These are phyloP conservation scores for Phytopythium boreale DNA, from an alignment of 352 stramenopile genomes.

Conservation along the genomic window DNA sequence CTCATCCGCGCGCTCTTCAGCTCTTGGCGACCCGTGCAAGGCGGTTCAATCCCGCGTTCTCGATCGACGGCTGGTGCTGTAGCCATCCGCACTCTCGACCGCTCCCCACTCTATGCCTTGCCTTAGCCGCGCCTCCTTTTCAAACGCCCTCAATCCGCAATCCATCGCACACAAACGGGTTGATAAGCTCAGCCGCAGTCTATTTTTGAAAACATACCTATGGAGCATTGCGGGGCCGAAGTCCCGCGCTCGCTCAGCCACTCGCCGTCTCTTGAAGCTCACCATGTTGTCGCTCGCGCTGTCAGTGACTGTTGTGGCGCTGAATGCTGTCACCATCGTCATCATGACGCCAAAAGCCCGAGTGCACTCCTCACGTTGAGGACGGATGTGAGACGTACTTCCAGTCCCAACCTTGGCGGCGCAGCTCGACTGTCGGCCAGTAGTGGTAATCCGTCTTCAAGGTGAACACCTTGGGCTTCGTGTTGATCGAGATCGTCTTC, in stretches of 20 bases:
- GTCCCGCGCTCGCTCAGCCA: constrained; percentile 9
- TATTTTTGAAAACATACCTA: constrained; percentile 6
- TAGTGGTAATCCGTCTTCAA: constrained; percentile 91
- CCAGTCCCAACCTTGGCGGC: constrained; percentile 61
- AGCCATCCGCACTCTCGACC: neutral
- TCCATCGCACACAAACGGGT: neutral
- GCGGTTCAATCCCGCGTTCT: neutral
- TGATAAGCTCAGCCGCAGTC: constrained; percentile 1
- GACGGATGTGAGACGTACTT: constrained; percentile 54
- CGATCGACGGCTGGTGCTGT: neutral
- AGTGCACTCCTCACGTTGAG: neutral
- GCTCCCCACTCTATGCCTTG: neutral
- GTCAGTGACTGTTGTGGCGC: too few relatives aligned
- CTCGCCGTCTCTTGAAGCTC: neutral
- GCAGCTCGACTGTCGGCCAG: constrained; percentile 87
- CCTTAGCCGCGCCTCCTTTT: neutral
- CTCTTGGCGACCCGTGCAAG: neutral
- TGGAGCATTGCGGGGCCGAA: neutral
- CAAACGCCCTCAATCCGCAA: neutral
- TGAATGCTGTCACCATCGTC: too few relatives aligned
- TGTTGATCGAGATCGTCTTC: constrained; percentile 90
- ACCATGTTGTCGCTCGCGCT: neutral
- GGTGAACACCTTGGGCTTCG: constrained; percentile 88
- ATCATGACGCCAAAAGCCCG: neutral
- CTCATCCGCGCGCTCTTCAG: neutral